A percentile compares a stretch with the other conserved stretches of the same genome.
Evolutionary conservation across 108 stramenopile species (phyloP).

Genomic region (Parietichytrium sp.): DNA sequence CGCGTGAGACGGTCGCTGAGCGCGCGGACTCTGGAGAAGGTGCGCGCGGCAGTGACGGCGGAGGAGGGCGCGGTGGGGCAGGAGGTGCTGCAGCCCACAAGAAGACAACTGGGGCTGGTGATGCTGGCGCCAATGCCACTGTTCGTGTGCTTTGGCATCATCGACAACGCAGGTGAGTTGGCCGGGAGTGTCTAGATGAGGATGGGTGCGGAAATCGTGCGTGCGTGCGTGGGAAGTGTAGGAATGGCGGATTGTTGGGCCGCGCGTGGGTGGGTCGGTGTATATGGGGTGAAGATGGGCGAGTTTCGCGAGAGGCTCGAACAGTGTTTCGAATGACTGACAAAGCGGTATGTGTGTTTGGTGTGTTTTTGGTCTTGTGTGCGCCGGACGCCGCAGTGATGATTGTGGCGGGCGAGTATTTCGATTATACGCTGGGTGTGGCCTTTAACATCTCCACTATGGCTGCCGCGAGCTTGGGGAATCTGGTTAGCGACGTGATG

Average conservation of each 20-base stretch:
- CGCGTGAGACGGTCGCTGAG: background rate
- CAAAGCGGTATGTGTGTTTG: too few relatives aligned
- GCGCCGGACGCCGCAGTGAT: constrained; percentile 92
- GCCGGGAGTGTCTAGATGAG: too few relatives aligned
- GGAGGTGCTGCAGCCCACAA: background rate
- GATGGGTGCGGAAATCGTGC: too few relatives aligned
- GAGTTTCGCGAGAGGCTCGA: too few relatives aligned
- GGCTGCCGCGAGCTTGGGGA: constrained; percentile 91
- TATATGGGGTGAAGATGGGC: too few relatives aligned
- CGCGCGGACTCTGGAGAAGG: background rate
- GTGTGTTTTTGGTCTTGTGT: constrained; percentile 62
- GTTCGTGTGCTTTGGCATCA: constrained; percentile 38
- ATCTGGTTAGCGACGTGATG: constrained; percentile 73
- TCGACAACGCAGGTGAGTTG: too few relatives aligned
- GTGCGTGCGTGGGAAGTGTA: too few relatives aligned
- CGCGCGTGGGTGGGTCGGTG: too few relatives aligned
- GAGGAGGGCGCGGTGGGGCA: too few relatives aligned
- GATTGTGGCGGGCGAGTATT: constrained; percentile 87
- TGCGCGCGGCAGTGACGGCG: background rate
- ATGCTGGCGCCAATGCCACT: too few relatives aligned
- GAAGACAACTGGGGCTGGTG: background rate
- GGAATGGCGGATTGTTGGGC: too few relatives aligned
- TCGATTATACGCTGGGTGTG: constrained; percentile 84
- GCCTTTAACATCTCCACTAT: constrained; percentile 85
- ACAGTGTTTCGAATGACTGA: too few relatives aligned